phyloP scores from a whole-genome alignment of 2,329 filamentous ascomycete species.

The Akanthomyces uredinophilus region DNA sequence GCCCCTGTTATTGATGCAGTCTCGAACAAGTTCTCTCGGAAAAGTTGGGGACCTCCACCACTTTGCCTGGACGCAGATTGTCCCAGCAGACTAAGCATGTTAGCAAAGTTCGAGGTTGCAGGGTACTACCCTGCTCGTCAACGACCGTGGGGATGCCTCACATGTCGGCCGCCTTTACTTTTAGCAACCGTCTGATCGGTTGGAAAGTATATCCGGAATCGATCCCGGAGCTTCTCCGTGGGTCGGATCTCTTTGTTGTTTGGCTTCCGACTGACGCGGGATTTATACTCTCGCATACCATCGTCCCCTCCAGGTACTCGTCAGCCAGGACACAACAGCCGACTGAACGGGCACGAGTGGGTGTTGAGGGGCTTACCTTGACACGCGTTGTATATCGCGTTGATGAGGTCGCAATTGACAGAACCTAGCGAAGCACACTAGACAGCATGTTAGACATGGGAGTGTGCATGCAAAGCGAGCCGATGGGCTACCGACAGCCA shows the following conservation, averaged over 20 bases:
- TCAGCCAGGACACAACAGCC: constrained; percentile 7
- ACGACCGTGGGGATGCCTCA: constrained; percentile 32
- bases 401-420: constrained; percentile 63
- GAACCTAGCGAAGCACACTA: constrained; percentile 78
- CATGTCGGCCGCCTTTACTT: constrained; percentile 58
- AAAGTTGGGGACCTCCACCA: constrained; percentile 70
- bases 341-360: background rate
- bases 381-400: constrained; percentile 48
- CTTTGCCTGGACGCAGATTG: constrained; percentile 70
- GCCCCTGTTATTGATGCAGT: constrained; percentile 65
- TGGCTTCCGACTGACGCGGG: constrained; percentile 29
- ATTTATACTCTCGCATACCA: constrained; percentile 42
- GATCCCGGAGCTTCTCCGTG: constrained; percentile 33
- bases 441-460: background rate
- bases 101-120: background rate
- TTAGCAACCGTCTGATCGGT: constrained; percentile 61
- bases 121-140: background rate
- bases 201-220: constrained; percentile 76
- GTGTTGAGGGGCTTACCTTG: constrained; percentile 38
- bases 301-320: constrained; percentile 26
- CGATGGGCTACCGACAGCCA: constrained; percentile 49
- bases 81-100: constrained; percentile 65
- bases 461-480: background rate
- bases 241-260: constrained; percentile 22
- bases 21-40: constrained; percentile 64